Evolutionary conservation across 176 grass and related monocot species (phyloP), one percentile per base, ranked within the genome.

Genomic region (Bonia amplexicaulis): DNA sequence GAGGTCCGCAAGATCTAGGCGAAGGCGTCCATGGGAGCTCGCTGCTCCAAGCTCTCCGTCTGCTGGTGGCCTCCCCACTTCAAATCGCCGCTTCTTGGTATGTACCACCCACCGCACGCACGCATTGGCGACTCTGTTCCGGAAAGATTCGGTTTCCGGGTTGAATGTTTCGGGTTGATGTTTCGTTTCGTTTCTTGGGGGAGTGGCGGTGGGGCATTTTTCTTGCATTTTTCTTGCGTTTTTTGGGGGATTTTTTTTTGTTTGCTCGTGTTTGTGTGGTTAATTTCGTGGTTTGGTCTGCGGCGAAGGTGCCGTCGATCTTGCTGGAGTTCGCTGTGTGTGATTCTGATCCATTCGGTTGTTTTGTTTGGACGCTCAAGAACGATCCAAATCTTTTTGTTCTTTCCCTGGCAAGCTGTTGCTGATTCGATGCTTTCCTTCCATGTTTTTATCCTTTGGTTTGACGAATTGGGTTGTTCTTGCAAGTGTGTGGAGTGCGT

Each of bases 51-150:
- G 67, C 77, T 94, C 76, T 92, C 83, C 55, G 68, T 86, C 46
- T 97, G 94, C 72, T 94, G 90, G 88, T 92, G 94, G 90, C 85
- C 90, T 49, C 82, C 88, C 33, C 83, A 88, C 82, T 90, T 90
- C 85, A 92, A 95, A 66, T 90, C 93, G 52, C 87, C 93, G 14
- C 81, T 88, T 66, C 88, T 95, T 23, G 88, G 87, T 80, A 69
- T 37, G 39, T 61, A 29, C 66, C 46, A 78, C 61, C 71, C 29
- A 71, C 60, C 46, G 16, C 42, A 37, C 41, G 19, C 58, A 25
- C 81, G n/a, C 80, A 87, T 81, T 90, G 70, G 53, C 54, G 9
- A 11, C 57, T 51, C 78, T 54, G 12, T 6, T 37, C 23, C 8
- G 23, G 39, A 19, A 6, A 11, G 73, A 46, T 88, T 73, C 67